Evolutionary conservation across 768 basidiomycete genomes (phyloP).

Genomic region (Suillus placidus): DNA sequence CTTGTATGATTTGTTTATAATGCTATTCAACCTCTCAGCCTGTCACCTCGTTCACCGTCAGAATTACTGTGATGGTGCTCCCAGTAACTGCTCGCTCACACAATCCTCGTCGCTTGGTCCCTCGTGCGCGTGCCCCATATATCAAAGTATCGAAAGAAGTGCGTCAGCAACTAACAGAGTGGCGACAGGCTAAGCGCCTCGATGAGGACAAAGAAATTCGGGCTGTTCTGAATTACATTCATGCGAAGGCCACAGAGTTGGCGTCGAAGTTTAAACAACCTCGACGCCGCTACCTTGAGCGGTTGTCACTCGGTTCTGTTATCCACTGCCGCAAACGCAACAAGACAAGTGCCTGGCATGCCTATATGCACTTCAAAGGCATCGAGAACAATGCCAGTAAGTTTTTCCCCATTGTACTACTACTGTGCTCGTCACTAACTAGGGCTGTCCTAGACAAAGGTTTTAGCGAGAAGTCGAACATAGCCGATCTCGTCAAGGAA

Average conservation of each 20-base stretch:
- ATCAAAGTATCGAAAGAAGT: neutral
- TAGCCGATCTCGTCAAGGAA: too few species aligned
- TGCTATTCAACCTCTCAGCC: neutral
- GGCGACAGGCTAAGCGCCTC: neutral
- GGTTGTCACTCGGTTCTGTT: too few species aligned
- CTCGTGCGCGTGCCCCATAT: neutral
- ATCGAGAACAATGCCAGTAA: too few species aligned
- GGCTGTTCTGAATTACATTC: neutral
- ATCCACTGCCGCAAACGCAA: too few species aligned
- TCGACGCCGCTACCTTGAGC: neutral
- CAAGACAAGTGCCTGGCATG: too few species aligned
- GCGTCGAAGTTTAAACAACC: neutral
- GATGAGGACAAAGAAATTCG: neutral
- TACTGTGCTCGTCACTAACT: too few species aligned
- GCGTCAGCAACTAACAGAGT: neutral
- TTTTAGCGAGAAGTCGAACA: too few species aligned
- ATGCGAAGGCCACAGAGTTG: neutral
- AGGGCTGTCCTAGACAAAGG: too few species aligned
- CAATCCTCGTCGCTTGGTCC: neutral
- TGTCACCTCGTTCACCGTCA: neutral
- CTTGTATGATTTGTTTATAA: neutral
- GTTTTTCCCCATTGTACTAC: too few species aligned
- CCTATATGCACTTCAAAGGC: too few species aligned
- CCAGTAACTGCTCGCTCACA: neutral
- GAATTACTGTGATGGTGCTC: neutral